These are phyloP conservation scores for Boletales sp. DNA, from an alignment of 768 basidiomycete species.

Conservation along the genomic window DNA sequence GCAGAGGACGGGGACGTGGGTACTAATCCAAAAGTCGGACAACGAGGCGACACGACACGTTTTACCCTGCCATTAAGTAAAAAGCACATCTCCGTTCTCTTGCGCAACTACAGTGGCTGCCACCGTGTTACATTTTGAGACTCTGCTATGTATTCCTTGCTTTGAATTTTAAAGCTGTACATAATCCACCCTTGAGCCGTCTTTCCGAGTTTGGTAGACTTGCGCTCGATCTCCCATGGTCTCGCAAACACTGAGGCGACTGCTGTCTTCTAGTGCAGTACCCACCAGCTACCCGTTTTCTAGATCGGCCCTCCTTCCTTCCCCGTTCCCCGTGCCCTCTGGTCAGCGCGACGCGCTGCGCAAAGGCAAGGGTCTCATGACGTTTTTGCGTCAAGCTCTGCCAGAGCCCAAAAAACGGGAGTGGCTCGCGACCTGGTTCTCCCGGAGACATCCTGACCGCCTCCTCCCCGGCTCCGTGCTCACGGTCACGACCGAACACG, in stretches of 20 bases:
- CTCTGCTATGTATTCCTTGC: slow-evolving; percentile 25
- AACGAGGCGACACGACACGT: slow-evolving; percentile 16
- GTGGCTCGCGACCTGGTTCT: slow-evolving; percentile 69
- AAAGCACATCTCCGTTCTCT: slow-evolving; percentile 5
- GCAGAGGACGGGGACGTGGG: slow-evolving; percentile 77
- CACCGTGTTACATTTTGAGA: slow-evolving; percentile 16
- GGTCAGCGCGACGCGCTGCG: slow-evolving; percentile 44
- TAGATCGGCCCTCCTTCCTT: slow-evolving; percentile 55
- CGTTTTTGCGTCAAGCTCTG: slow-evolving; percentile 61
- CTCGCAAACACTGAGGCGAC: slow-evolving; percentile 12
- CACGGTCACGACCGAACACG: slow-evolving; percentile 70
- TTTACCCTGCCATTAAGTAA: slow-evolving; percentile 2
- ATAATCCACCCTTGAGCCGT: slow-evolving; percentile 19
- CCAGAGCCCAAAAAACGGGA: slow-evolving; percentile 65
- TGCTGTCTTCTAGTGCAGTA: slow-evolving; percentile 21
- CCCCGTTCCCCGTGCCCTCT: slow-evolving; percentile 37
- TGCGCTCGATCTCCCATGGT: slow-evolving; percentile 6
- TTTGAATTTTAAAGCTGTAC: slow-evolving; percentile 27
- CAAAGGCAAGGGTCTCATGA: slow-evolving; percentile 76
- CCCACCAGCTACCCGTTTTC: slow-evolving; percentile 63
- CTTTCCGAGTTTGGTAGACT: slow-evolving; percentile 16
- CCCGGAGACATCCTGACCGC: slow-evolving; percentile 61
- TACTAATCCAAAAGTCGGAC: slow-evolving; percentile 32
- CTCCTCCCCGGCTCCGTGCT: slow-evolving; percentile 85
- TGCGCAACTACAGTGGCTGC: slow-evolving; percentile 9